These are phyloP conservation scores for Phialophora chinensis DNA, from an alignment of 2,329 filamentous ascomycete species.

Conservation along the genomic window DNA sequence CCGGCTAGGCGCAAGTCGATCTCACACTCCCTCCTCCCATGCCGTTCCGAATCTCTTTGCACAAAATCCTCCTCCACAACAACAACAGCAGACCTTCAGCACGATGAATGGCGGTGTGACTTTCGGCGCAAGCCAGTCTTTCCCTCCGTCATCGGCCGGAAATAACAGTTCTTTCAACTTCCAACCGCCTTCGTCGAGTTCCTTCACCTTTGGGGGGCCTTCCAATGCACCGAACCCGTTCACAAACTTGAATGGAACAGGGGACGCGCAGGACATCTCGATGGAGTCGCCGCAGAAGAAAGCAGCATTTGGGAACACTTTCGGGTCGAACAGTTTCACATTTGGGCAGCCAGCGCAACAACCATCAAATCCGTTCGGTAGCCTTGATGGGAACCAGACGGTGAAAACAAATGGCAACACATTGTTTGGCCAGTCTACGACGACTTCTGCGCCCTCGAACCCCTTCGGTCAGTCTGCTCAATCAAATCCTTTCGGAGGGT, in stretches of 20 bases:
- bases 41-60: slow-evolving; percentile 23
- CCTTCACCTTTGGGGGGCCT: slow-evolving; percentile 33
- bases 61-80: slow-evolving; percentile 24
- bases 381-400: slow-evolving; percentile 24
- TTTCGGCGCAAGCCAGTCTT: slow-evolving; percentile 32
- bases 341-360: slow-evolving; percentile 34
- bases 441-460: slow-evolving; percentile 23
- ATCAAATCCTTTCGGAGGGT: slow-evolving; percentile 30
- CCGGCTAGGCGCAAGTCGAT: slow-evolving; percentile 28
- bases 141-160: slow-evolving; percentile 22
- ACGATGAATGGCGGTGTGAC: slow-evolving; percentile 27
- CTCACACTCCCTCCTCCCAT: slow-evolving; percentile 23
- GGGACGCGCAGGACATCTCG: slow-evolving; percentile 28
- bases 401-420: slow-evolving; percentile 22
- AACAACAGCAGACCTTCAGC: slow-evolving; percentile 28
- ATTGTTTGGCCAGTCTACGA: slow-evolving; percentile 23
- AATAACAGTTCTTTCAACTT: slow-evolving; percentile 33
- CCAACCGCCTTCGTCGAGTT: slow-evolving; percentile 35
- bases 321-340: slow-evolving; percentile 32
- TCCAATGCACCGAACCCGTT: slow-evolving; percentile 36
- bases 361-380: slow-evolving; percentile 20
- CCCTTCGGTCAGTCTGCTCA: slow-evolving; percentile 32
- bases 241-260: slow-evolving; percentile 34
- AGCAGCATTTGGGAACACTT: slow-evolving; percentile 24
- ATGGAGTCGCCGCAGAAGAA: slow-evolving; percentile 39